Evolutionary conservation across 192 early-diverging fungal species (phyloP), one percentile per base, ranked within the genome.

Genomic region (Mortierella hygrophila): DNA sequence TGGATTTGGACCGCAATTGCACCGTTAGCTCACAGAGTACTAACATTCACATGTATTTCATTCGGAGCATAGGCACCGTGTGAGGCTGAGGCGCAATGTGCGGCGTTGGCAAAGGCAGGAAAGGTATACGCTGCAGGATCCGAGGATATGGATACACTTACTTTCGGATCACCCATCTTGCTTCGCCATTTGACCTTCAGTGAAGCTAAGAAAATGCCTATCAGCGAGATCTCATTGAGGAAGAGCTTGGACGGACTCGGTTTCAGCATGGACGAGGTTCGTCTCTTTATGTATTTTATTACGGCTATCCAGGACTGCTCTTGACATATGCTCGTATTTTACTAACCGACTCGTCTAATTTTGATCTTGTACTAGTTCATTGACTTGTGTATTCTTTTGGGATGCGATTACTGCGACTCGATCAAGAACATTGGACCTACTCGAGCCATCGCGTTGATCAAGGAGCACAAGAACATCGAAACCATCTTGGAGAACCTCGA

Each of bases 101-200:
- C 98, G 6, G 96, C 94, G 23, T 86, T 99, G 37, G 96, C 95
- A n/a, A 92, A 91, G 74, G 91, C 94, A 1, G 97, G 97, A 65
- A 97, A 97, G 76, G 93, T 99, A 4, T 98, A 94, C 86, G 98
- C 96, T 40, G 97, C 97, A 23, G 98, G 96, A 26, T 98, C 97
- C 16, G 98, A 99, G 81, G 98, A 99, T 89, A 99, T 99, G 98
- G 98, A 99, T 78, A 99, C 98, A 0, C 89, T 99, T 68, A 96
- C 97, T 20, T 99, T 99, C 89, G 94, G 94, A 16, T 89, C 97
- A 1, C 97, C 98, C 0, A 92, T 98, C 47, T 88, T 99, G 18
- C 78, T 99, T 52, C 94, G 98, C 20, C 97, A 99, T 80, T 88
- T 99, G 75, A 99, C 98, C 0, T 96, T 96, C 82, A 96, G 95